These are phyloP conservation scores for Edaphochlamys debaryana DNA, from an alignment of 139 green algal species.

Conservation along the genomic window DNA sequence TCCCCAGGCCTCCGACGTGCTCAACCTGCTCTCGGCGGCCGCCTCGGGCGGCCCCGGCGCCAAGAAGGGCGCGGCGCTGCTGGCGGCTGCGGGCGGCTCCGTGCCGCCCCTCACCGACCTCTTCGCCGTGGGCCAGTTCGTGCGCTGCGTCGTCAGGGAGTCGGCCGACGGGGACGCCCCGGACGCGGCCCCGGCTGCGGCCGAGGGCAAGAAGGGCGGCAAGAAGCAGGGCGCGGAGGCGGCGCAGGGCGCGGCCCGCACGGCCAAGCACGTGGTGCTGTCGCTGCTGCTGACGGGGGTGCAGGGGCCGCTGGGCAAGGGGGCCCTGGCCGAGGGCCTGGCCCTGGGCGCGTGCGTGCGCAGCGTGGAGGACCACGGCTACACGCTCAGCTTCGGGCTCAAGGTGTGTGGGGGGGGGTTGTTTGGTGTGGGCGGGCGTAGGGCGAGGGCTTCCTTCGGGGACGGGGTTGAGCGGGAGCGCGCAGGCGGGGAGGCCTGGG, in stretches of 20 bases:
- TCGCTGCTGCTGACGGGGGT: constrained; percentile 43
- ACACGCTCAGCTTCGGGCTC: constrained; percentile 82
- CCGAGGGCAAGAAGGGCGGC: constrained; percentile 1
- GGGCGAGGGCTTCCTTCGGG: no score
- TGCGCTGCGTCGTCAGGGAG: constrained; percentile 69
- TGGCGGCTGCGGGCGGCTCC: constrained; percentile 6
- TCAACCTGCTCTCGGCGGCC: constrained; percentile 32
- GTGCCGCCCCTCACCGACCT: constrained; percentile 45
- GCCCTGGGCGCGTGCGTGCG: constrained; percentile 17
- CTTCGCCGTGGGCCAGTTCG: constrained; percentile 82
- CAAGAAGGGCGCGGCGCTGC: constrained; percentile 42
- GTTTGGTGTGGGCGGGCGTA: neutral
- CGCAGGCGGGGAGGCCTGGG: neutral
- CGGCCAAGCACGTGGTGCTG: constrained; percentile 71
- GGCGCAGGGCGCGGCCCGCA: neutral
- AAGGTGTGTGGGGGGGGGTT: constrained; percentile 59
- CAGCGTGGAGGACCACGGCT: constrained; percentile 92
- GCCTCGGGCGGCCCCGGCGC: constrained; percentile 9
- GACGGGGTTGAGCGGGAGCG: neutral
- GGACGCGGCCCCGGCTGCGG: neutral
- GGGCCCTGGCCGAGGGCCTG: neutral
- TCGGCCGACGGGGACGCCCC: neutral
- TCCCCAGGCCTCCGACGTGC: constrained; percentile 81
- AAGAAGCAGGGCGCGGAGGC: no score
- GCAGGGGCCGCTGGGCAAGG: constrained; percentile 33